Evolutionary conservation across 1,284 basidiomycete genomes (phyloP).

Genomic region (Austroboletus novae-zelandiae): DNA sequence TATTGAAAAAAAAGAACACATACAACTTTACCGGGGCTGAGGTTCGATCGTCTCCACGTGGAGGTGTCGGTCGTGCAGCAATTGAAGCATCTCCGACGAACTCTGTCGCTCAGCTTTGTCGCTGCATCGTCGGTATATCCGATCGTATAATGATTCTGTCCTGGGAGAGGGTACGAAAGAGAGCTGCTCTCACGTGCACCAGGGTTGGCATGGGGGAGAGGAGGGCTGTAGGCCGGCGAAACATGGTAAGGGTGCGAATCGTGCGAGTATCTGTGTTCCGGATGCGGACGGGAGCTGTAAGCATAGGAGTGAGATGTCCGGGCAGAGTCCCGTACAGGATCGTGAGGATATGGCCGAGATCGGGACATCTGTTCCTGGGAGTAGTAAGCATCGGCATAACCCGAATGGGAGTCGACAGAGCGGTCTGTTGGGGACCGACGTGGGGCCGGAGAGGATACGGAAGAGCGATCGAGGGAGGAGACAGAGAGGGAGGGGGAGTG

Average conservation of each 20-base stretch:
- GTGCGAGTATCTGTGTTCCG: constrained; percentile 32
- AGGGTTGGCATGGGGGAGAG: constrained; percentile 20
- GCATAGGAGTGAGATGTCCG: constrained; percentile 32
- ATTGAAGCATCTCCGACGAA: constrained; percentile 74
- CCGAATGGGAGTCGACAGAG: constrained; percentile 26
- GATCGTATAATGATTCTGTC: constrained; percentile 40
- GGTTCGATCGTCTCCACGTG: constrained; percentile 74
- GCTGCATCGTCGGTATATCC: constrained; percentile 72
- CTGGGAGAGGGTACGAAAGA: constrained; percentile 37
- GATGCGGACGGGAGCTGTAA: constrained; percentile 26
- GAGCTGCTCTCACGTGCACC: constrained; percentile 25
- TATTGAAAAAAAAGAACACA: constrained; percentile 31
- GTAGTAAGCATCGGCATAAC: constrained; percentile 33
- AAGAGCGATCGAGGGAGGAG: constrained; percentile 56
- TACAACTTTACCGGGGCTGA: constrained; percentile 79
- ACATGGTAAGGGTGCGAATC: constrained; percentile 33
- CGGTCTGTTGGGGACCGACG: constrained; percentile 35
- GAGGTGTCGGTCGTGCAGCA: constrained; percentile 82
- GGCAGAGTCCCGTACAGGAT: constrained; percentile 34
- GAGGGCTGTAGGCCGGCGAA: constrained; percentile 27
- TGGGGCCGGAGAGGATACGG: constrained; percentile 54
- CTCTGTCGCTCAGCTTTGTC: constrained; percentile 72
- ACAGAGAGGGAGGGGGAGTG: constrained; percentile 63
- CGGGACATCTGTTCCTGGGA: constrained; percentile 31
- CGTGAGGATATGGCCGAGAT: constrained; percentile 36